phyloP scores from a whole-genome alignment of 2,329 filamentous ascomycete species.

The Diaporthe amygdali region DNA sequence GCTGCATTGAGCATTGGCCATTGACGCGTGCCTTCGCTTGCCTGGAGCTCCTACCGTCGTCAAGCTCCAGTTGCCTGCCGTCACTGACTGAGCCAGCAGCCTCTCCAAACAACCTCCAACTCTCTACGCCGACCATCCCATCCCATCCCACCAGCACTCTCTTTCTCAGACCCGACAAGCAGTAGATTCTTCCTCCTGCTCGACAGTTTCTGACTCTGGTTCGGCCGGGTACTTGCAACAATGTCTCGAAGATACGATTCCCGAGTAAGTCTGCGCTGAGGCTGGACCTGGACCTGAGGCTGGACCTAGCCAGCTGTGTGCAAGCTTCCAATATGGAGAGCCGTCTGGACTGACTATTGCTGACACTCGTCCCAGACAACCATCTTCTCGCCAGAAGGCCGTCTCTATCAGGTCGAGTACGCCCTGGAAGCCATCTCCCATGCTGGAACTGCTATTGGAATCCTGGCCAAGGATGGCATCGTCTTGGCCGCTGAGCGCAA shows the following conservation, averaged over 20 bases:
- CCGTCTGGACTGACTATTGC: background rate
- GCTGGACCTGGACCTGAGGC: background rate
- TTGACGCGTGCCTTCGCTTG: slow-evolving; percentile 41
- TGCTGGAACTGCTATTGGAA: slow-evolving; percentile 94
- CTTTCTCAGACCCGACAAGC: slow-evolving; percentile 10
- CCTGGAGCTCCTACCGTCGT: slow-evolving; percentile 46
- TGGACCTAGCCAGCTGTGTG: slow-evolving; percentile 8
- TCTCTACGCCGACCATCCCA: background rate
- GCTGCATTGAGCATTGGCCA: background rate
- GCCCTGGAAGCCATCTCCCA: slow-evolving; percentile 98
- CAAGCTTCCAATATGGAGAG: background rate
- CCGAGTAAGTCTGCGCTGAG: slow-evolving; percentile 67
- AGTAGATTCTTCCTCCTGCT: background rate
- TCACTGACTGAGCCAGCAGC: slow-evolving; percentile 27
- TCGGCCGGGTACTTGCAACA: slow-evolving; percentile 38
- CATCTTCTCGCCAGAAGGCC: slow-evolving; percentile 99
- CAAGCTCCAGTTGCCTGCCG: slow-evolving; percentile 27
- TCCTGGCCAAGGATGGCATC: slow-evolving; percentile 97
- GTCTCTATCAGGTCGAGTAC: slow-evolving; percentile 99
- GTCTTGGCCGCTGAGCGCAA: slow-evolving; percentile 97
- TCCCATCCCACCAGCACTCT: background rate
- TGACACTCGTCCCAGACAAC: slow-evolving; percentile 71
- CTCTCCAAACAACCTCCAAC: slow-evolving; percentile 27
- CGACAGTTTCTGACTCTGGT: slow-evolving; percentile 8
- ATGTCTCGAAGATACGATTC: slow-evolving; percentile 99